Conservation (phyloP, 2,329 filamentous ascomycete genomes). For the Sclerotinia glacialis region DNA sequence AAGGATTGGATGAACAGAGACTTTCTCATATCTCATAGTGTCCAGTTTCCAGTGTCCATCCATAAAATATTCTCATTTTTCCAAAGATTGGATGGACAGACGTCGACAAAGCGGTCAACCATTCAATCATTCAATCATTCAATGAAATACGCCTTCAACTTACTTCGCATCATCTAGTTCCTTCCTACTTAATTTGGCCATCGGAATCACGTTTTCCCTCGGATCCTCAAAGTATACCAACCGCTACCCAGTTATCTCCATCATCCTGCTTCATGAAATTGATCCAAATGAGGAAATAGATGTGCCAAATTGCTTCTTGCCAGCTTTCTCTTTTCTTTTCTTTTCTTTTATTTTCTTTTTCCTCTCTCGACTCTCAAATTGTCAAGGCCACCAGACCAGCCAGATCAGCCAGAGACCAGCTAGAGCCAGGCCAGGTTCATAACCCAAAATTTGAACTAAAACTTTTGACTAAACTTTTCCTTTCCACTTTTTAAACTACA, state of each 20-base stretch:
- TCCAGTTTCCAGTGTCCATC: too few relatives aligned
- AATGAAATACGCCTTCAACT: not conserved
- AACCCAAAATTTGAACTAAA: too few relatives aligned
- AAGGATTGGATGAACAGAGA: not conserved
- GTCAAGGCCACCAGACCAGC: too few relatives aligned
- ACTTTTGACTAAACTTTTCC: too few relatives aligned
- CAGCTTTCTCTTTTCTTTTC: not conserved
- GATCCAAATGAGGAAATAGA: constrained; percentile 14
- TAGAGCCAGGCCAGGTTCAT: too few relatives aligned
- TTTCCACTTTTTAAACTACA: constrained; percentile 1
- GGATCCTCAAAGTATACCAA: not conserved
- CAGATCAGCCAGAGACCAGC: too few relatives aligned
- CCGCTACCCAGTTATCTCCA: too few relatives aligned
- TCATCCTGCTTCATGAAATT: not conserved
- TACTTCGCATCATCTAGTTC: not conserved
- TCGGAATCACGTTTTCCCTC: not conserved
- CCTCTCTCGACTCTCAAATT: not conserved
- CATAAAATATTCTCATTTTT: too few relatives aligned
- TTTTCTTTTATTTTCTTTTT: too few relatives aligned
- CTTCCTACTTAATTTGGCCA: not conserved
- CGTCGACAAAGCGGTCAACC: too few relatives aligned
- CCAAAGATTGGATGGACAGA: too few relatives aligned
- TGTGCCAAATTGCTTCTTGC: not conserved
- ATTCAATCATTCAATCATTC: too few relatives aligned
- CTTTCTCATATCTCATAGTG: not conserved